Base-by-base conservation (phyloP, 768 basidiomycete species). In the Calocybe cyanea region DNA sequence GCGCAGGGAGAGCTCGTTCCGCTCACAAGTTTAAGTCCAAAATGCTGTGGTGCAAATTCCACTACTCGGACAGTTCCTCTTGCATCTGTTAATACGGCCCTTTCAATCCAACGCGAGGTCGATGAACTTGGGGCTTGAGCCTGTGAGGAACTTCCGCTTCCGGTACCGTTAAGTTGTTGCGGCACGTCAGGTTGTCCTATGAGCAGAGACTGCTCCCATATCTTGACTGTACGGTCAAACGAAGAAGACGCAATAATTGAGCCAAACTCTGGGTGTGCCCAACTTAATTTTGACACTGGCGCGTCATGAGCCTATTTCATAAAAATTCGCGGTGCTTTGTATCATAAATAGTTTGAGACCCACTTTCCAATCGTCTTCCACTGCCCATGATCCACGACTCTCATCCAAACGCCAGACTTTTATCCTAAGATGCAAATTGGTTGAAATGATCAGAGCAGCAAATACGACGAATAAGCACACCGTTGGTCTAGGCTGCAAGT, bases 201-300 rank as follows among this genome's bases (percentile, higher is more conserved):
- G 1, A 62, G 52, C 7, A 65, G 63, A 0, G 67, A 69, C 63
- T 88, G 80, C 60, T 94, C 90, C 92, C 92, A 97, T 13, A 99
- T 78, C 64, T 94, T 90, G 45, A 93, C 88, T 0, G 88, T 88
- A 19, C 94, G 78, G 65, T 97, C 95, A 57, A 93, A 92, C 1
- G 87, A 92, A 4, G 83, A 80, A 3, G 88, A 90, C 0, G 92
- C 92, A 45, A 98, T 71, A 42, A 96, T 78, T 1, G 82, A 78
- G 3, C 92, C 94, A 48, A 92, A 93, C 63, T 93, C 85, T 4
- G 95, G 92, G 59, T 94, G 92, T 1, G 92, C 92, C 89, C 92
- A 98, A 42, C 79, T 78, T 11, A 96, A 56, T 62, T 78, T 84
- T 7, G 91, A 80, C 30, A 96, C 75, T 0, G 94, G 82, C 13